Evolutionary conservation across 306 rosid genomes (phyloP).

Genomic region (Alnus glutinosa): DNA sequence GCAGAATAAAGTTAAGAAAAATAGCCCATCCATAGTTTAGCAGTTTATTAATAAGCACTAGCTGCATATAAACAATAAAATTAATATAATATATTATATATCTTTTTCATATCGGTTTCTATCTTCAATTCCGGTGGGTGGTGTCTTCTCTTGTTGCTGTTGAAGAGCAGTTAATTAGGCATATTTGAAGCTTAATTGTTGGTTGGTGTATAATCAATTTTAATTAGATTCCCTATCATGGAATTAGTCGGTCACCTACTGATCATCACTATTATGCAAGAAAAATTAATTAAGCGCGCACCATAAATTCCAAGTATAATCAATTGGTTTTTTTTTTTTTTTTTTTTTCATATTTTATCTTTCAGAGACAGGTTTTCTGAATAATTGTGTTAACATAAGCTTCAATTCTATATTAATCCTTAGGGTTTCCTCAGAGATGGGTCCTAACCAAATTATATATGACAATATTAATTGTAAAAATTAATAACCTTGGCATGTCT

Average conservation of each 20-base stretch:
- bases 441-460: not conserved
- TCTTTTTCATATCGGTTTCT: not conserved
- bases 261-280: slow-evolving; percentile 8
- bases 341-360: slow-evolving; percentile 21
- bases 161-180: slow-evolving; percentile 19
- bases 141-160: slow-evolving; percentile 30
- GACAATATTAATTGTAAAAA: not conserved
- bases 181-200: slow-evolving; percentile 19
- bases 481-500: slow-evolving; percentile 2
- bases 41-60: not conserved
- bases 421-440: too few species aligned
- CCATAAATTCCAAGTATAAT: not conserved
- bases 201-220: slow-evolving; percentile 51
- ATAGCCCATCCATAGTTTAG: not conserved
- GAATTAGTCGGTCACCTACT: slow-evolving; percentile 49
- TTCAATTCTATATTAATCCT: not conserved
- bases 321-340: too few species aligned
- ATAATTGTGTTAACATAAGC: not conserved
- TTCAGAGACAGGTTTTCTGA: slow-evolving; percentile 19
- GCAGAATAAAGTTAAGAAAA: not conserved
- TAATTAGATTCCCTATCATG: slow-evolving; percentile 49
- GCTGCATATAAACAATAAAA: too few species aligned
- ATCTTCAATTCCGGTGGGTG: not conserved
- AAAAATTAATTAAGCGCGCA: slow-evolving; percentile 14
- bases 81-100: not conserved